Evolutionary conservation across 2,329 filamentous ascomycete species (phyloP), one percentile per base, ranked within the genome.

Genomic region (Chrysoporthe cubensis): DNA sequence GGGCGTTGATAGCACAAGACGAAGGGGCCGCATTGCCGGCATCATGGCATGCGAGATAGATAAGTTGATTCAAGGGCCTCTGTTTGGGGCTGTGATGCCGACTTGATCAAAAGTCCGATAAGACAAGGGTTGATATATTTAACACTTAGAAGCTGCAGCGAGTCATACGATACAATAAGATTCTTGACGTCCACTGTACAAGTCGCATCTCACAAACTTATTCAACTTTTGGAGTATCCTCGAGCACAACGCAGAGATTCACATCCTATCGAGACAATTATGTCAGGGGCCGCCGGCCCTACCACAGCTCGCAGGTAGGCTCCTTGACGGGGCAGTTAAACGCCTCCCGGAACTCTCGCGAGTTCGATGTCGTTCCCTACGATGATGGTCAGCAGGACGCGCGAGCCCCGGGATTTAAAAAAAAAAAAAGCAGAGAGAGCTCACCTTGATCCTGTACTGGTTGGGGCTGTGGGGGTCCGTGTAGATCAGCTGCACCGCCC

Each of bases 251-350:
- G 21, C 26, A 34, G 6, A 32, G 2, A 58, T 21, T 21, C 34
- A 40, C 16, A 21, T 16, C 9, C 18, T 11, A 42, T 42, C 16
- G 37, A 21, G 6, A 26, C 26, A 37, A 54, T 54, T 13, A 21
- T 32, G 50, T 32, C 13, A 26, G 13, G 11, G 13, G 32, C 26
- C 2, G 16, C 21, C 26, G 32, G 13, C 0, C 21, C 67, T 70
- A 93, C 90, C 90, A 92, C 67, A 93, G 78, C 78, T 92, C 86
- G 76, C 90, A 93, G 43, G 84, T 86, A 0, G 90, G 90, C 75
- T 91, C 83, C 79, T 88, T 90, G 2, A 80, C 80, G 18, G 86
- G 82, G 74, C 90, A 93, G 59, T 86, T 80, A 76, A 92, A 93
- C 11, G 86, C 87, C 75, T 91, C 86, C 67, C 82, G 84, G 74